Percentiles rank a stretch among this genome's conserved stretches.
Conservation (phyloP, 2,329 filamentous ascomycete species). For the Calonectria fujianensis region DNA sequence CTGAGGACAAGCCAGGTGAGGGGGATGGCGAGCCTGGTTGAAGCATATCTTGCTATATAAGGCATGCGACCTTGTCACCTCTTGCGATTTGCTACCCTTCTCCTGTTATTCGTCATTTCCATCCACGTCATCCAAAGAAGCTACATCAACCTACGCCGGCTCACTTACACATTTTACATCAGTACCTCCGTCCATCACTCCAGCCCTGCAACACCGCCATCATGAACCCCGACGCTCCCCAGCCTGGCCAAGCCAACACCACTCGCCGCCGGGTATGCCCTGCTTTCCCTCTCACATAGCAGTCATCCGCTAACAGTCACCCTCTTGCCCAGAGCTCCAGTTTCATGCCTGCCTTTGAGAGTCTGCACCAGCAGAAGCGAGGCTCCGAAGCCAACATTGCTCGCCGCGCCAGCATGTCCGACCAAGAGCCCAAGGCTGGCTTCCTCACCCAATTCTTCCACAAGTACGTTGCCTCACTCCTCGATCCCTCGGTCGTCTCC, state of each 20-base stretch:
- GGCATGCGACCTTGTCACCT: conserved; percentile 16
- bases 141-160: neutral
- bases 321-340: conserved; percentile 63
- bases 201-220: conserved; percentile 34
- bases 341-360: conserved; percentile 69
- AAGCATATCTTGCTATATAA: conserved; percentile 26
- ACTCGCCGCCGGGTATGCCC: conserved; percentile 57
- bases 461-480: conserved; percentile 64
- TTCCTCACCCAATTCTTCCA: conserved; percentile 75
- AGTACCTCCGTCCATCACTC: neutral
- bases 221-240: conserved; percentile 58
- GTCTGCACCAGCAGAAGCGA: conserved; percentile 71
- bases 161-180: neutral
- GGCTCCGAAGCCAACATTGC: conserved; percentile 64
- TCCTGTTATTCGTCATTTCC: neutral
- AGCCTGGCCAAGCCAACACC: conserved; percentile 45
- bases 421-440: conserved; percentile 70
- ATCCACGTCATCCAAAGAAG: neutral
- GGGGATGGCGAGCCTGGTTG: conserved; percentile 11
- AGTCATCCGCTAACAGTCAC: neutral
- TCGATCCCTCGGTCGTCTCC: neutral
- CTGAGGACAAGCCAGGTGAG: conserved; percentile 11
- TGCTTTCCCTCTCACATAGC: neutral
- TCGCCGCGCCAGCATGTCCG: conserved; percentile 73
- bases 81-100: neutral